These are phyloP conservation scores for Cutaneotrichosporon cutaneum DNA, from an alignment of 1,284 basidiomycete genomes.

Conservation along the genomic window DNA sequence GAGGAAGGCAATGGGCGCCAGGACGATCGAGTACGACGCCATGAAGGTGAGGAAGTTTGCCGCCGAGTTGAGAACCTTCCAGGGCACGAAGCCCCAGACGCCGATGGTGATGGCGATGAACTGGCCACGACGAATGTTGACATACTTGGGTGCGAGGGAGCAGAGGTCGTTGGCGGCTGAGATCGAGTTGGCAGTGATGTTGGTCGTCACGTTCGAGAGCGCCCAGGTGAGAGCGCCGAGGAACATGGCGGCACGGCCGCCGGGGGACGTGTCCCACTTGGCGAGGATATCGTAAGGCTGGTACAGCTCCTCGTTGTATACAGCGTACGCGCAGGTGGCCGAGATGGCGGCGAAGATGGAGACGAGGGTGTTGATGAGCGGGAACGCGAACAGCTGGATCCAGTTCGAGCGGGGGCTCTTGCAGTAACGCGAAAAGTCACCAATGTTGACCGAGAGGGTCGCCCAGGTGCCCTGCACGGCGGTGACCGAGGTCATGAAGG, in stretches of 20 bases:
- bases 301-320: constrained; percentile 59
- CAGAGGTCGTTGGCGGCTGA: constrained; percentile 76
- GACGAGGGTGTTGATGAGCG: constrained; percentile 19
- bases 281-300: constrained; percentile 36
- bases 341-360: constrained; percentile 51
- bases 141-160: constrained; percentile 58
- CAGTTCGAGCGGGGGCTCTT: constrained; percentile 13
- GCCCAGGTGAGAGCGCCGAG: constrained; percentile 69
- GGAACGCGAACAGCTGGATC: constrained; percentile 23
- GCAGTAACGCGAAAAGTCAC: constrained; percentile 28
- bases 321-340: constrained; percentile 17
- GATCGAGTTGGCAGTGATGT: constrained; percentile 67
- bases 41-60: constrained; percentile 49
- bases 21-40: constrained; percentile 48
- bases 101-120: constrained; percentile 70
- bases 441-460: constrained; percentile 23
- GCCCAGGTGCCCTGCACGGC: constrained; percentile 22
- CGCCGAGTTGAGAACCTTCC: constrained; percentile 46
- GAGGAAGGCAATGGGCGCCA: constrained; percentile 45
- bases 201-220: constrained; percentile 69
- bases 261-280: constrained; percentile 22
- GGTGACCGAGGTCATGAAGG: constrained; percentile 25
- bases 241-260: constrained; percentile 64
- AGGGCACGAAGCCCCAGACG: constrained; percentile 59
- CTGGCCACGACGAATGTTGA: constrained; percentile 74